Base-by-base conservation (phyloP, 352 stramenopile species). In the Hyaloperonospora brassicae region DNA sequence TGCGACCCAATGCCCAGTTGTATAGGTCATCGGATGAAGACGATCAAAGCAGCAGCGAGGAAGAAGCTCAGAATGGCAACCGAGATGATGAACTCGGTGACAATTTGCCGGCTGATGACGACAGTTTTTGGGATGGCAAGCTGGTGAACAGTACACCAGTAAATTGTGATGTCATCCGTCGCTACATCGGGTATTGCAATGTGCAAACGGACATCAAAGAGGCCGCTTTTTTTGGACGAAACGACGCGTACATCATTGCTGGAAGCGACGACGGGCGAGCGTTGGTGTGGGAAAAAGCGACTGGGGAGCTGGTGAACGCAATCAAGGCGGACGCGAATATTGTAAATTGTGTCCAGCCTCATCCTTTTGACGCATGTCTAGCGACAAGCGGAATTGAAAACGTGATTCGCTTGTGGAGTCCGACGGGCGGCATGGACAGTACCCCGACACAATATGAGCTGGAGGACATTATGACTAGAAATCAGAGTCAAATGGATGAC, bases 131-230 rank as follows among this genome's bases (percentile, higher is more conserved):
- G 81, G 64, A 68, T 14, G 71, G 73, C n/a, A 50, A 56, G 6
- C 40, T 57, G 6, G 45, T 79, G 21, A 67, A 73, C 13, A 74
- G 63, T 0, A 58, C 66, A 1, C 31, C 42, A 0, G 76, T 92
- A 6, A 88, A 85, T 57, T 85, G 71, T 24, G 73, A 89, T 35
- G 69, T 81, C 12, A 63, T 85, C 12, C 68, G 73, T 30, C 82
- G 86, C 0, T 95, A 91, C 42, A 81, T 93, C 31, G 86, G 86
- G 5, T 91, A 91, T 49, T 89, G 81, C 67, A 96, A 96, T 55
- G 63, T 87, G 17, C 75, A 93, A 63, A 96, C 87, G 0, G 87
- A 95, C 35, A 95, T 96, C 59, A 96, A 96, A 59, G 85, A 96
- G 59, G 85, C 85, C 0, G 68, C 68, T 0, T 96, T 95, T 51